Base-by-base conservation (phyloP, 208 protist species). In the Borovskyia barvae region DNA sequence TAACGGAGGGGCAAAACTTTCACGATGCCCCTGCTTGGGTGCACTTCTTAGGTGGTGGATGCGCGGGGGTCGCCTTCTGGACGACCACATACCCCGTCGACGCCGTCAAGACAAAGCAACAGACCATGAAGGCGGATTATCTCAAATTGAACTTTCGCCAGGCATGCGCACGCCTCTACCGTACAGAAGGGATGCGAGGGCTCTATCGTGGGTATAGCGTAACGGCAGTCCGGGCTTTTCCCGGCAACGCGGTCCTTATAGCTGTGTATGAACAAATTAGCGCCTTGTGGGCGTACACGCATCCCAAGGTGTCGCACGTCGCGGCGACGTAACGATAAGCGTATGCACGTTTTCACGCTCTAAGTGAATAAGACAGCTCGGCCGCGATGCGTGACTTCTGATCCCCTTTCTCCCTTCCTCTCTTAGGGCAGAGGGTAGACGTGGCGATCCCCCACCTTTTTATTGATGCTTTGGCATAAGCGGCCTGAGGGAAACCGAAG, bases 41-140 rank as follows among this genome's bases (percentile, higher is more conserved):
- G 32, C 83, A 93, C 60, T 82, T 94, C 36, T 40, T 96, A 2
- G 87, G 87, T 9, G 92, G 92, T 5, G 90, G 87, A 6, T 92
- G 84, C 40, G 92, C 87, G 5, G 92, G 92, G 17, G 82, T 92
- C 11, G 92, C 80, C 8, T 96, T 94, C 65, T 97, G 92, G 90
- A 90, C 86, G 28, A 72, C 80, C 19, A 93, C 79, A 12, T 97
- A 95, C 58, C 90, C 92, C 9, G 81, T 93, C 17, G 92, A 97
- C 56, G 86, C 71, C 0, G 77, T 97, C 24, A 95, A 95, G 50
- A 96, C 92, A 17, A 94, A 94, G 60, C 81, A 94, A 56, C 91
- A 97, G 55, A 93, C 86, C 9, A 80, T 87, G 67, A 92, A 90
- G 55, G 72, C 82, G 12, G 83, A 90, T 35, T 90, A 90, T 45